Base-by-base conservation (phyloP, 768 basidiomycete species). In the Flagelloscypha sp. region DNA sequence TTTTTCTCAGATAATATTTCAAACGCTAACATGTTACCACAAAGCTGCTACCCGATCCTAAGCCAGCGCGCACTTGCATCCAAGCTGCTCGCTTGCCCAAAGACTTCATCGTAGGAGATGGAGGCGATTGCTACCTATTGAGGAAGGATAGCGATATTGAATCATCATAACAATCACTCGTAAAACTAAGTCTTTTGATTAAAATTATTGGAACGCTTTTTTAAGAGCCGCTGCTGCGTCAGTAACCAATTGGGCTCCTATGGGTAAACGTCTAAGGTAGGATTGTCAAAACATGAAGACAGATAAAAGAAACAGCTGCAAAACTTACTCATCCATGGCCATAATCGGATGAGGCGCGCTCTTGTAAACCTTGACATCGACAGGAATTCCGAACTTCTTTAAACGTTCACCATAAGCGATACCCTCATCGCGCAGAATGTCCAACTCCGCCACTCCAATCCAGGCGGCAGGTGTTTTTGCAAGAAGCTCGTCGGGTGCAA, bases 21-120 rank as follows among this genome's bases (percentile, higher is more conserved):
- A 22, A 36, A n/a, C 7, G 7, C 20, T 12, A 16, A 28, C 7
- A 15, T 7, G 11, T 42, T 11, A 37, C 13, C 20, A 33, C 18
- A 10, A 28, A 72, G 70, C 41, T 71, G 7, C 48, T 73, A 19
- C 73, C 72, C 0, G 58, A 52, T 21, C 72, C 71, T 11, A 84
- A 84, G 58, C 85, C 84, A 8, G 75, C 83, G 6, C 60, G 84
- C 36, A 82, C 80, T 7, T 81, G 78, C 53, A 82, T 88, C 43
- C 81, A 85, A 59, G 79, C 76, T 9, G 78, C 70, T 6, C 69
- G 70, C 44, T 62, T 85, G 23, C 82, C 82, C 1, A 65, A 66
- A 45, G 79, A 81, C 41, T 80, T 83, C 5, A 69, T 80, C 45
- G 66, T 84, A 27, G 84, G n/a, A 87, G 62, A 76, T 84, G 25